Conservation (phyloP, 352 stramenopile species). For the Globisporangium splendens region DNA sequence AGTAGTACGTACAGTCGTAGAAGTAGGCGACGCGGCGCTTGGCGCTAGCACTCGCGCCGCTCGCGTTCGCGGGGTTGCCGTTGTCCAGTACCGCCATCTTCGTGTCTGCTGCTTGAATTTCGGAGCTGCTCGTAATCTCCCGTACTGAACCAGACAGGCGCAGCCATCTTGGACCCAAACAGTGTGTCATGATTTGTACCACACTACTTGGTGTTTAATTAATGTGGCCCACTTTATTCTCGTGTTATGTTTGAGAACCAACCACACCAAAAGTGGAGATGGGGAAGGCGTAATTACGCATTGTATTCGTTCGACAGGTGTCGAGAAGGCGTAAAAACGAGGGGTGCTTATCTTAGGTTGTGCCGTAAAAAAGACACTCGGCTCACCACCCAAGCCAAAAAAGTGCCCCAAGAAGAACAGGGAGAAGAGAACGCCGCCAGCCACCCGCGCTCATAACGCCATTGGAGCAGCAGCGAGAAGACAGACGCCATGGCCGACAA, state of each 20-base stretch:
- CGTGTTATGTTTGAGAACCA: background rate
- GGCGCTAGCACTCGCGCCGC: slow-evolving; percentile 21
- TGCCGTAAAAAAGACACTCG: slow-evolving; percentile 8
- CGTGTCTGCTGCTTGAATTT: background rate
- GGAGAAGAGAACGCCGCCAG: background rate
- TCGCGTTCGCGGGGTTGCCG: slow-evolving; percentile 10
- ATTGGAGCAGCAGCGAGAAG: slow-evolving; percentile 3
- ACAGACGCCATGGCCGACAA: slow-evolving; percentile 38
- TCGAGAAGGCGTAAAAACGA: slow-evolving; percentile 1
- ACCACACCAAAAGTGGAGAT: background rate
- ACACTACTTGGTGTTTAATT: background rate
- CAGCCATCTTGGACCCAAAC: background rate
- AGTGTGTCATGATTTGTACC: background rate
- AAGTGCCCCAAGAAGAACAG: background rate
- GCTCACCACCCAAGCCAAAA: slow-evolving; percentile 10
- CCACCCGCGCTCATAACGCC: slow-evolving; percentile 9
- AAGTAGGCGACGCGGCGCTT: slow-evolving; percentile 89
- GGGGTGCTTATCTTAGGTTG: background rate
- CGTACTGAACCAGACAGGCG: background rate
- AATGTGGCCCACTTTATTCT: background rate
- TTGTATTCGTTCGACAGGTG: background rate
- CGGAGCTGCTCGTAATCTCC: background rate
- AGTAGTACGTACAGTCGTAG: slow-evolving; percentile 73
- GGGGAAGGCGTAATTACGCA: slow-evolving; percentile 7
- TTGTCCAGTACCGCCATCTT: slow-evolving; percentile 18